Evolutionary conservation across 1,284 basidiomycete species (phyloP).

Genomic region (Sanghuangporus weigelae): DNA sequence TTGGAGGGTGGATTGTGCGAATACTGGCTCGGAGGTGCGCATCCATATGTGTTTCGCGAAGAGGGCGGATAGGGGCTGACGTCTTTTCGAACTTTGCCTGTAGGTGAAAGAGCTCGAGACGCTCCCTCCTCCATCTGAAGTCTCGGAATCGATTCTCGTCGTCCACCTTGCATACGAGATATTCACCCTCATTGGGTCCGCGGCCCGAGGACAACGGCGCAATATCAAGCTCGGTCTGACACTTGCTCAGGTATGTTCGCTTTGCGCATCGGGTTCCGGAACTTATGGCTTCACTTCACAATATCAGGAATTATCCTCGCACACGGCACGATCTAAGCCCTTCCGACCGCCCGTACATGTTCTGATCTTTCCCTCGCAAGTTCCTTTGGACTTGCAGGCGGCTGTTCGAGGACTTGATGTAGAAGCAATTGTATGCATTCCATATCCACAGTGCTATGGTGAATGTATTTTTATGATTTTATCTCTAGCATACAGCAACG

Average conservation of each 20-base stretch:
- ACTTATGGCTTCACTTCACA: not conserved
- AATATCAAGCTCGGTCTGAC: slow-evolving; percentile 58
- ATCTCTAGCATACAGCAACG: slow-evolving; percentile 48
- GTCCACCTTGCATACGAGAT: slow-evolving; percentile 73
- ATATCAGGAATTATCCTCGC: slow-evolving; percentile 47
- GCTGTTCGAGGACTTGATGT: slow-evolving; percentile 66
- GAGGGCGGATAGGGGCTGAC: not conserved
- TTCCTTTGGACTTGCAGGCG: slow-evolving; percentile 63
- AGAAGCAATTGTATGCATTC: slow-evolving; percentile 22
- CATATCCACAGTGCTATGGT: not conserved
- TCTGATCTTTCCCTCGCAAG: slow-evolving; percentile 61
- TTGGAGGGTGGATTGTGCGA: slow-evolving; percentile 51
- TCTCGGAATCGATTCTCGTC: slow-evolving; percentile 47
- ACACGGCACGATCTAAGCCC: slow-evolving; percentile 47
- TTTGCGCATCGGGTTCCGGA: too few species aligned
- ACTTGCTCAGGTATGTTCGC: slow-evolving; percentile 44
- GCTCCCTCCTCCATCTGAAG: slow-evolving; percentile 23
- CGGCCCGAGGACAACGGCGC: slow-evolving; percentile 50
- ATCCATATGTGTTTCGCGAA: not conserved
- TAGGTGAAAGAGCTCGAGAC: slow-evolving; percentile 31
- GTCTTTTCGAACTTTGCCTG: not conserved
- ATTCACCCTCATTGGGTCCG: slow-evolving; percentile 66
- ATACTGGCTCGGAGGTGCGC: slow-evolving; percentile 6
- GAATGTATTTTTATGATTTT: slow-evolving; percentile 10
- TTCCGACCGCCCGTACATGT: slow-evolving; percentile 68